Evolutionary conservation across 805 yeast genomes (phyloP), one percentile per base, ranked within the genome.

Genomic region (Teunomyces atbi): DNA sequence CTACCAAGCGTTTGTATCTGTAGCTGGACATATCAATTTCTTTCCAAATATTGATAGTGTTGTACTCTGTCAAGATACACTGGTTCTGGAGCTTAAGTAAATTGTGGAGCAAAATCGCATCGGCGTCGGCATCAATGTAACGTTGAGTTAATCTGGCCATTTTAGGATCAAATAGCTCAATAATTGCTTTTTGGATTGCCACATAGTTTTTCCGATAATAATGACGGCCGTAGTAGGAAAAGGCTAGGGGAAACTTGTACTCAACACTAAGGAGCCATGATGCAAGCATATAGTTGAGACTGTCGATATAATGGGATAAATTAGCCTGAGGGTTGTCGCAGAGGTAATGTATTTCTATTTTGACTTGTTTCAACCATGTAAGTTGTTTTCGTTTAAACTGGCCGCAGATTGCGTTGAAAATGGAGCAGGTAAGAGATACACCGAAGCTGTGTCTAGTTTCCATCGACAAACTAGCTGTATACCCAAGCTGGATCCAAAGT

Each of bases 141-240:
- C n/a, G 10, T n/a, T 37, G 23, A 19, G 44, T 23, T 10, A 15
- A 12, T 6, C 12, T 15, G 11, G 44, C 5, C 4, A 49, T 16
- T 10, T 30, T 21, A 5, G 42, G 40, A 38, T 52, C 55, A 16
- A 32, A 45, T 4, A 45, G 37, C 29, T 49, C 51, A 12, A 45
- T 40, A 7, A 52, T 38, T 8, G 33, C 30, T 27, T 42, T 36
- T 37, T 46, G 45, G 33, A 47, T 36, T 41, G 45, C 32, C 16
- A 45, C 46, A 48, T 58, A 58, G 48, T 61, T 58, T 16, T 52
- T 29, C 21, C 42, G 44, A 29, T 59, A 49, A 13, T 57, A 29
- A 10, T 42, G 54, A 28, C 62, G 51, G 2, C 65, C 66, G 45
- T 54, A 57, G 38, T 44, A 56, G 13, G 66, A 61, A 29, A 59